These are phyloP conservation scores for Penicillium sp. DNA, from an alignment of 2,329 filamentous ascomycete genomes.

Conservation along the genomic window DNA sequence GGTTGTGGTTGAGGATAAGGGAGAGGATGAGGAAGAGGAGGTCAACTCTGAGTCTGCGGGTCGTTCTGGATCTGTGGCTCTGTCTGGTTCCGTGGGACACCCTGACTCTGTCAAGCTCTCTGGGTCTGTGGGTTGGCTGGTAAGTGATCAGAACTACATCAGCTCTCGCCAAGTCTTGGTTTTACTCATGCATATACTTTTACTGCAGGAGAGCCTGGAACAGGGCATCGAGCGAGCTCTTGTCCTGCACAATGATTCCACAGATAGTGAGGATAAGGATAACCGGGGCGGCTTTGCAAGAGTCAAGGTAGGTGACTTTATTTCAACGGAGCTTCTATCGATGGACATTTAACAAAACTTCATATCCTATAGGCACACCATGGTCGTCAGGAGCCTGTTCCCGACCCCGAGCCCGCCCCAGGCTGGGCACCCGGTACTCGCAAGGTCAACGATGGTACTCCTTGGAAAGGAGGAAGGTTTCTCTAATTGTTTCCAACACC, in stretches of 20 bases:
- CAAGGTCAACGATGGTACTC: background rate
- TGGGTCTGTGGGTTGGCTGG: background rate
- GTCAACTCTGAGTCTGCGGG: background rate
- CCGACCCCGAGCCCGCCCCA: background rate
- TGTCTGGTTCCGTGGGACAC: background rate
- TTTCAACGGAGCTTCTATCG: background rate
- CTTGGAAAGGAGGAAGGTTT: background rate
- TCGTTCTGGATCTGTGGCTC: background rate
- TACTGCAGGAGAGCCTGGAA: background rate
- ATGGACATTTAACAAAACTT: background rate
- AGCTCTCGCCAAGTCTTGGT: background rate
- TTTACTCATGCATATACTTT: background rate
- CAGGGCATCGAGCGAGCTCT: background rate
- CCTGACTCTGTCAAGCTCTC: background rate
- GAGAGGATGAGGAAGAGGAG: background rate
- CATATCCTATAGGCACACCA: background rate
- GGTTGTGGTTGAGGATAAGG: background rate
- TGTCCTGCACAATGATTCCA: background rate
- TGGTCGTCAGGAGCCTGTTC: background rate
- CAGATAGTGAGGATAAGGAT: background rate
- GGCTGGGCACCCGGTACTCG: background rate
- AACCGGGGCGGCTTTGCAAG: background rate
- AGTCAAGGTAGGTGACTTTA: slow-evolving; percentile 1
- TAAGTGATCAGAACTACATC: background rate
- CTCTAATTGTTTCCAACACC: background rate